Evolutionary conservation across 805 yeast genomes (phyloP).

Genomic region (Lachancea thermotolerans): DNA sequence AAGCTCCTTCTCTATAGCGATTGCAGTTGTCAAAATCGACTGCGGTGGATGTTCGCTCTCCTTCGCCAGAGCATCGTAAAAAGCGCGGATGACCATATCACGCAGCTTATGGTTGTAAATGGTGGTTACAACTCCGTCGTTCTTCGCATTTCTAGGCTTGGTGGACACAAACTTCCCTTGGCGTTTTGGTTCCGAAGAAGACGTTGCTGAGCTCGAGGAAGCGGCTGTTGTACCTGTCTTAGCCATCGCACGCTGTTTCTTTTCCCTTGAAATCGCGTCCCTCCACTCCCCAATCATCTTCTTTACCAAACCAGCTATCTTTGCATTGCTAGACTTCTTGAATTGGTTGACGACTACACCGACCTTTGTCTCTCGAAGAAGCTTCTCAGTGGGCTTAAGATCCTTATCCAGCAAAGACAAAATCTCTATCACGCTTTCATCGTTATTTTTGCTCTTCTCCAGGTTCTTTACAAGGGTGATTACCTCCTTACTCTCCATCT

Average conservation of each 20-base stretch:
- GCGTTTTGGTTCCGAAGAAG: constrained; percentile 15
- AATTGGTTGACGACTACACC: constrained; percentile 93
- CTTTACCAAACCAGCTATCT: constrained; percentile 65
- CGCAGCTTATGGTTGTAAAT: constrained; percentile 73
- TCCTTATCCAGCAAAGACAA: constrained; percentile 59
- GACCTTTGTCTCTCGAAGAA: constrained; percentile 86
- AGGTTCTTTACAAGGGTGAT: constrained; percentile 60
- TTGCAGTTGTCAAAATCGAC: constrained; percentile 55
- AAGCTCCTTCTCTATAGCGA: constrained; percentile 67
- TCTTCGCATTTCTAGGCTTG: constrained; percentile 68
- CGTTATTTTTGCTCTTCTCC: constrained; percentile 58
- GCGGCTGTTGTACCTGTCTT: constrained; percentile 1
- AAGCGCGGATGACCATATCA: constrained; percentile 74
- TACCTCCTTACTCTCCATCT: constrained; percentile 70
- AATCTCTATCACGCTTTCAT: constrained; percentile 59
- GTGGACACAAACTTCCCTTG: constrained; percentile 39
- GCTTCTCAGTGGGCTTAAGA: constrained; percentile 73
- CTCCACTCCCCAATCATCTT: constrained; percentile 84
- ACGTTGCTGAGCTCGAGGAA: not conserved
- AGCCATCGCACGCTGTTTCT: constrained; percentile 23
- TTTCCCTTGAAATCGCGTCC: constrained; percentile 71
- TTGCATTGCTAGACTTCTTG: constrained; percentile 59
- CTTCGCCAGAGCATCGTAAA: constrained; percentile 83
- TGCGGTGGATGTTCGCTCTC: constrained; percentile 62
- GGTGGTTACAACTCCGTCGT: constrained; percentile 70